Evolutionary conservation across 805 yeast species (phyloP).

Genomic region (Yarrowia keelungensis): DNA sequence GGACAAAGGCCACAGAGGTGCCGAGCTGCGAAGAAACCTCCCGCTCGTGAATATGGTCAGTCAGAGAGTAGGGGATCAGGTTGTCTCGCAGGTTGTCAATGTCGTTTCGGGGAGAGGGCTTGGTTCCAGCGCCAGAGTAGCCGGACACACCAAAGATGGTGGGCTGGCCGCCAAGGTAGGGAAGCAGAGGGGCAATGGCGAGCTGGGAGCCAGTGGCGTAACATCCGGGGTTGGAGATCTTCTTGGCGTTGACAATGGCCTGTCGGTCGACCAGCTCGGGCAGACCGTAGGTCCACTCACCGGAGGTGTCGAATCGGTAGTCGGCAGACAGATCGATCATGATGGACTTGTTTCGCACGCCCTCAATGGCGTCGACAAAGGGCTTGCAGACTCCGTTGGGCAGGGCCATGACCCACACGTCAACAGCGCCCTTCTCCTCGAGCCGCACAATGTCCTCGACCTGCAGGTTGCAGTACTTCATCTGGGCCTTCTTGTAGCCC

Average conservation of each 20-base stretch:
- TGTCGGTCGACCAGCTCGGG: constrained; percentile 82
- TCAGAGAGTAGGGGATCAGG: constrained; percentile 91
- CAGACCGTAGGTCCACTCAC: constrained; percentile 91
- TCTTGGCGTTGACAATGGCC: constrained; percentile 70
- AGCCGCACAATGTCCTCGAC: constrained; percentile 82
- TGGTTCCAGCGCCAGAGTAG: constrained; percentile 99
- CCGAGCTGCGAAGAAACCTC: constrained; percentile 88
- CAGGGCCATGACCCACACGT: constrained; percentile 98
- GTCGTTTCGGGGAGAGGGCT: constrained; percentile 96
- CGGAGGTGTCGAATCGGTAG: constrained; percentile 87
- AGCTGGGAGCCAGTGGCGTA: constrained; percentile 98
- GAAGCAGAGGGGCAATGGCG: constrained; percentile 83
- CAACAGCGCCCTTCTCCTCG: constrained; percentile 80
- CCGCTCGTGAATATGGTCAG: constrained; percentile 96
- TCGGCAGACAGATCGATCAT: constrained; percentile 95
- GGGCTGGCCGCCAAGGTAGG: constrained; percentile 68
- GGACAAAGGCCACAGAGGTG: constrained; percentile 81
- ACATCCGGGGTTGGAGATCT: constrained; percentile 97
- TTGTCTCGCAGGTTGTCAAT: constrained; percentile 74
- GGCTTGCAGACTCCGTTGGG: constrained; percentile 93
- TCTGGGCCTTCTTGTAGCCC: constrained; percentile 83
- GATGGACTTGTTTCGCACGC: constrained; percentile 59
- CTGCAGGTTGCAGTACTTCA: constrained; percentile 84
- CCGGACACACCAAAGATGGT: constrained; percentile 95
- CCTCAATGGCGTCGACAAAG: constrained; percentile 54